Evolutionary conservation across 2,329 filamentous ascomycete species (phyloP).

Genomic region (Acrodontium crateriforme): DNA sequence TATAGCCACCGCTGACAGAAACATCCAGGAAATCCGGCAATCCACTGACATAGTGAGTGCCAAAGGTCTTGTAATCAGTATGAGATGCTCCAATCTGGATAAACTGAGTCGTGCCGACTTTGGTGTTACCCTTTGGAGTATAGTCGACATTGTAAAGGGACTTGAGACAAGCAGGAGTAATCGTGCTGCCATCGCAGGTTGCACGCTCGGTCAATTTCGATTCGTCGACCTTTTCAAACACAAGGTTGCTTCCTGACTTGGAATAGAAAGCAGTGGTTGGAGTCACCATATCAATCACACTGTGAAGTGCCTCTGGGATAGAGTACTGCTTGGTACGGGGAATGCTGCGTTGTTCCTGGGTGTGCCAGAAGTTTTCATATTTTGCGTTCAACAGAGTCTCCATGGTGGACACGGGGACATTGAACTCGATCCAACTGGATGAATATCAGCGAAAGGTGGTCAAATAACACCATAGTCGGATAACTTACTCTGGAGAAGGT

Average conservation of each 20-base stretch:
- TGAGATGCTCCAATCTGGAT: background rate
- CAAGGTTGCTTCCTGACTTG: no score
- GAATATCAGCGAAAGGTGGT: no score
- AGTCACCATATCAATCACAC: slow-evolving; percentile 10
- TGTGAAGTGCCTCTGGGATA: slow-evolving; percentile 7
- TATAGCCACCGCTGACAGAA: background rate
- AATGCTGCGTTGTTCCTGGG: background rate
- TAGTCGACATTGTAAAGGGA: slow-evolving; percentile 37
- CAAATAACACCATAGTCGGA: no score
- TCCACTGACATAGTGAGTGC: background rate
- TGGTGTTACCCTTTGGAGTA: background rate
- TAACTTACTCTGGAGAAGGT: background rate
- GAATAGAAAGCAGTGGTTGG: slow-evolving; percentile 9
- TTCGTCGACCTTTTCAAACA: no score
- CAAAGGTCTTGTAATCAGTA: background rate
- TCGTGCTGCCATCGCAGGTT: slow-evolving; percentile 31
- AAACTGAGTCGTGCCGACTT: background rate
- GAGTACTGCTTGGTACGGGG: slow-evolving; percentile 3
- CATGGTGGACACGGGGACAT: slow-evolving; percentile 2
- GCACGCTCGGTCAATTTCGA: no score
- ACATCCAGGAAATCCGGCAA: slow-evolving; percentile 1
- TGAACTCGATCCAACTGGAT: slow-evolving; percentile 2
- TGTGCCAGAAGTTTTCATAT: slow-evolving; percentile 7
- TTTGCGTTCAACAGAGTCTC: slow-evolving; percentile 8
- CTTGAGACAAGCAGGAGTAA: slow-evolving; percentile 38